Evolutionary conservation across 2,329 filamentous ascomycete species (phyloP).

Genomic region (Colletotrichum eremochloae): DNA sequence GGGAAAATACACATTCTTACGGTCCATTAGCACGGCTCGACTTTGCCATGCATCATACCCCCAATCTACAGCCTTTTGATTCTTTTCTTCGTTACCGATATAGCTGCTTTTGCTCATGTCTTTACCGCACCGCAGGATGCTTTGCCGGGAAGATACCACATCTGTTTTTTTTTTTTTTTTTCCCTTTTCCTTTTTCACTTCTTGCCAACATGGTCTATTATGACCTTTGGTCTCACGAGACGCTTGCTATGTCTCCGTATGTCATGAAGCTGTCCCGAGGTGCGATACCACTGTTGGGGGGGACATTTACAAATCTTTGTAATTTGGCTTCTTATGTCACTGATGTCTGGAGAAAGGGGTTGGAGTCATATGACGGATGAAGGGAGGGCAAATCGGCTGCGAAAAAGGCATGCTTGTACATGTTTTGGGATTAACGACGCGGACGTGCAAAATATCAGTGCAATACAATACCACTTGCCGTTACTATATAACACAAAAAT

Average conservation of each 20-base stretch:
- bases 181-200: constrained; percentile 16
- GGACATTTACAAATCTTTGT: constrained; percentile 13
- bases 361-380: constrained; percentile 23
- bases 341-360: constrained; percentile 30
- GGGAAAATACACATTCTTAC: constrained; percentile 26
- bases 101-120: constrained; percentile 34
- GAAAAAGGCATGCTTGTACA: constrained; percentile 32
- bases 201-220: constrained; percentile 7
- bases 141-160: constrained; percentile 42
- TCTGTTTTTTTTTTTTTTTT: constrained; percentile 32
- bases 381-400: not conserved
- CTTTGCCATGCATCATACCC: constrained; percentile 39
- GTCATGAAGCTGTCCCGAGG: constrained; percentile 12
- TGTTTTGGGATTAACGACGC: constrained; percentile 26
- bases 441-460: constrained; percentile 1
- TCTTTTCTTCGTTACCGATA: constrained; percentile 32
- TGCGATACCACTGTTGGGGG: constrained; percentile 2
- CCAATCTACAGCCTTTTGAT: constrained; percentile 30
- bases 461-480: constrained; percentile 31
- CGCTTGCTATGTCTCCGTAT: constrained; percentile 9
- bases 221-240: constrained; percentile 17
- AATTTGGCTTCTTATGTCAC: constrained; percentile 34
- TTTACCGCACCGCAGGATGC: constrained; percentile 41
- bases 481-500: constrained; percentile 18
- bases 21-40: constrained; percentile 35